Conservation (phyloP, 768 basidiomycete genomes). For the Psilocybe cyanescens region DNA sequence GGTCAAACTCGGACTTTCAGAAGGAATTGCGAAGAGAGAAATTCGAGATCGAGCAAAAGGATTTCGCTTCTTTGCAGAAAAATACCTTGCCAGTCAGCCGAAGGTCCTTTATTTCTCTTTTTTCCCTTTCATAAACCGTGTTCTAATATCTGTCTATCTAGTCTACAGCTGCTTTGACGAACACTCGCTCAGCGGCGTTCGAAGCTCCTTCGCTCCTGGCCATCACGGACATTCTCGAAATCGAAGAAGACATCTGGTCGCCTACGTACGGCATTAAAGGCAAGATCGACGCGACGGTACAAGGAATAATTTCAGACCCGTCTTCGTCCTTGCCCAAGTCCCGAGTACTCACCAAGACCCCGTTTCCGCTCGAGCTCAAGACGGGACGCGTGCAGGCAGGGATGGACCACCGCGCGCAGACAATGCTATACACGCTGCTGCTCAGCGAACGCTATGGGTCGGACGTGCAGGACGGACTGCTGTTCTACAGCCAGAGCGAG, state of each 20-base stretch:
- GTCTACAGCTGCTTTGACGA: slow-evolving; percentile 67
- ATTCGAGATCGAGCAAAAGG: slow-evolving; percentile 66
- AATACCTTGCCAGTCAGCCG: slow-evolving; percentile 66
- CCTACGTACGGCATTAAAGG: slow-evolving; percentile 95
- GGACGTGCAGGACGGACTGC: slow-evolving; percentile 78
- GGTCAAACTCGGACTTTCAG: slow-evolving; percentile 56
- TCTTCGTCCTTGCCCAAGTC: slow-evolving; percentile 4
- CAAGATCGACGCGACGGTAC: slow-evolving; percentile 90
- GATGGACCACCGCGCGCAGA: slow-evolving; percentile 97
- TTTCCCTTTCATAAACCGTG: background rate
- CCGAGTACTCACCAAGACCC: slow-evolving; percentile 28
- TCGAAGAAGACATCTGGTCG: slow-evolving; percentile 98
- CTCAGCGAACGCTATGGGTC: slow-evolving; percentile 90
- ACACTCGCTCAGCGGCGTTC: slow-evolving; percentile 59
- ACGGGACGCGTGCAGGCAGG: slow-evolving; percentile 78
- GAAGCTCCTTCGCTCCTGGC: slow-evolving; percentile 63
- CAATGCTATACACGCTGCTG: slow-evolving; percentile 93
- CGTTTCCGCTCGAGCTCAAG: slow-evolving; percentile 94
- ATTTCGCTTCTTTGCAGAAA: slow-evolving; percentile 62
- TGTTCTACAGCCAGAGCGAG: slow-evolving; percentile 94
- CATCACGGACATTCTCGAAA: slow-evolving; percentile 76
- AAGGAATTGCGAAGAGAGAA: slow-evolving; percentile 70
- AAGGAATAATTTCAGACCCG: slow-evolving; percentile 60
- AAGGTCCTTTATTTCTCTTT: slow-evolving; percentile 50
- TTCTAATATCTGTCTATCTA: slow-evolving; percentile 29